Percentiles rank a stretch among this genome's conserved stretches.
Evolutionary conservation across 176 grass and related monocot genomes (phyloP).

Genomic region (Luzula sylvatica): DNA sequence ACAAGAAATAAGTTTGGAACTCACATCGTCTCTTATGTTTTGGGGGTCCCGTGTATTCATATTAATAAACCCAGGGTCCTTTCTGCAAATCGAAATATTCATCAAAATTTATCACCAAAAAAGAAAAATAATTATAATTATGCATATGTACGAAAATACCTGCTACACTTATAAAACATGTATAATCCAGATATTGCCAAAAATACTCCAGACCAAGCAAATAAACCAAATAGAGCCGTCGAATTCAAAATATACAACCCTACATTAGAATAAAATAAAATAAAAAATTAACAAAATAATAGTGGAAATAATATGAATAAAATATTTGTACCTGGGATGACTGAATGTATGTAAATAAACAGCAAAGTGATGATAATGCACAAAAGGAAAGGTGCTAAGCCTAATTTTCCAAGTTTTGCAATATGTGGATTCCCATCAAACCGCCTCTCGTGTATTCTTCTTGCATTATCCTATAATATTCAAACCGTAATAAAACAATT

Average conservation of each 20-base stretch:
- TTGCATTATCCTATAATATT: constrained; percentile 77
- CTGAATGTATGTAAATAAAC: constrained; percentile 63
- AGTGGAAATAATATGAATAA: background rate
- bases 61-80: constrained; percentile 90
- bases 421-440: constrained; percentile 47
- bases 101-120: background rate
- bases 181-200: constrained; percentile 64
- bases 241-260: constrained; percentile 46
- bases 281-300: background rate
- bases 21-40: constrained; percentile 91
- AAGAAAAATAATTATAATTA: background rate
- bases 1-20: constrained; percentile 30
- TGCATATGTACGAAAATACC: constrained; percentile 34
- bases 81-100: constrained; percentile 32
- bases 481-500: background rate
- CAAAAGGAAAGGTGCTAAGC: constrained; percentile 85
- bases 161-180: constrained; percentile 99
- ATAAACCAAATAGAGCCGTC: constrained; percentile 51
- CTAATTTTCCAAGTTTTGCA: constrained; percentile 71
- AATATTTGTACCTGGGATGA: constrained; percentile 60
- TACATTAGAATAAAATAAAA: constrained; percentile 28
- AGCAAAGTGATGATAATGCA: constrained; percentile 59
- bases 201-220: constrained; percentile 88
- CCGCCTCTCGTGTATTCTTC: constrained; percentile 69
- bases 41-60: constrained; percentile 53